Evolutionary conservation across 2,329 filamentous ascomycete species (phyloP).

Genomic region (Delphinella strobiligena): DNA sequence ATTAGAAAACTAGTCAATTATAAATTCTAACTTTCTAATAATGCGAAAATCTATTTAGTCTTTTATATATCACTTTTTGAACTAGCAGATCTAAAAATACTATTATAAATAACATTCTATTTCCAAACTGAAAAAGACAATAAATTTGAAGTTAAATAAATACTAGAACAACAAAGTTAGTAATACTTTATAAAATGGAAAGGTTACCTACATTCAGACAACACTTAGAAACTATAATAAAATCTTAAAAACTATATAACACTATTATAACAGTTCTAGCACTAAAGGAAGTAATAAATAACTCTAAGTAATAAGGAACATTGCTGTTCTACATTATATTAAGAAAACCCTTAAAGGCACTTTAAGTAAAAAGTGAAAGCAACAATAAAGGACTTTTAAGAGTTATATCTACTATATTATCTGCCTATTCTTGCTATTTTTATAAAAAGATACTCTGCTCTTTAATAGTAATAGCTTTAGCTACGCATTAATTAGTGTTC

Average conservation of each 20-base stretch:
- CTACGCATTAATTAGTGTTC: no score
- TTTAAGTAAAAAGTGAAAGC: no score
- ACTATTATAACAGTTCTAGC: neutral
- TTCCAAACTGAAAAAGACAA: conserved; percentile 2
- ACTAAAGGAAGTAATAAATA: no score
- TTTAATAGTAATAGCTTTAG: no score
- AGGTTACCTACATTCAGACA: conserved; percentile 2
- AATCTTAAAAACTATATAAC: conserved; percentile 2
- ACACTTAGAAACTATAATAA: conserved; percentile 1
- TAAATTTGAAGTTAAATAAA: conserved; percentile 1
- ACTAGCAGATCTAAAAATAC: conserved; percentile 3
- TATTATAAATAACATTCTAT: conserved; percentile 4
- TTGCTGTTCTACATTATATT: no score
- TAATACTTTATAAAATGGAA: conserved; percentile 5
- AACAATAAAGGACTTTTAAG: no score
- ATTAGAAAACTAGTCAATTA: conserved; percentile 5
- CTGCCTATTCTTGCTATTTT: no score
- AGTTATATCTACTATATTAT: no score
- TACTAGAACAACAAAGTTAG: conserved; percentile 4
- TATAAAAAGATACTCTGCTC: no score
- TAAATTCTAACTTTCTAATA: conserved; percentile 4
- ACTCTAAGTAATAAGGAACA: no score
- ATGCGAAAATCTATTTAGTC: neutral
- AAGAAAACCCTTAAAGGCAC: no score
- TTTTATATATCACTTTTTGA: conserved; percentile 4